A percentile compares a stretch with the other conserved stretches of the same genome.
Conservation (phyloP, 1,139 yeast species). For the Kazachstania sp. region DNA sequence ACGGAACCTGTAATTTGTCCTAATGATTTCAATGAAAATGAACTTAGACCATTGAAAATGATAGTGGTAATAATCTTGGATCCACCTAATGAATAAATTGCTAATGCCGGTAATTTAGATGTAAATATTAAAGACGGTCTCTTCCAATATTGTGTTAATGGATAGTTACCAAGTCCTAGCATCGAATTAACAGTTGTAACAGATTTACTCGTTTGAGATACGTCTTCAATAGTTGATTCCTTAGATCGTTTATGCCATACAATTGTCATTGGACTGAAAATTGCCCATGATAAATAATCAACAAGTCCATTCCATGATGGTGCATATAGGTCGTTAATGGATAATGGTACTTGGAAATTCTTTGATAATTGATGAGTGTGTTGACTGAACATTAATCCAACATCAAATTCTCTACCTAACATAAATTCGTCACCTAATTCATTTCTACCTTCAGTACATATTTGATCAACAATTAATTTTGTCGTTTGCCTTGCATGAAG, state of each 20-base stretch:
- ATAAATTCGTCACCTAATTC: constrained; percentile 52
- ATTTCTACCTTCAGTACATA: constrained; percentile 55
- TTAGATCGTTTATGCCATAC: neutral
- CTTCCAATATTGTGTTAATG: constrained; percentile 24
- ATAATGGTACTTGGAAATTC: constrained; percentile 50
- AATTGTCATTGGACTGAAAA: constrained; percentile 12
- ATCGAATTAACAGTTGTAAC: neutral
- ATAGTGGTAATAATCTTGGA: constrained; percentile 28
- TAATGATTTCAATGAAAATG: constrained; percentile 31
- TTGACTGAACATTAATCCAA: constrained; percentile 78
- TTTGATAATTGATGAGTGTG: constrained; percentile 56
- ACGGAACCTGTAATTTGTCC: constrained; percentile 32
- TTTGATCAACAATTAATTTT: constrained; percentile 47
- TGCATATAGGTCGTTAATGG: constrained; percentile 66
- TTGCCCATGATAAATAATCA: constrained; percentile 26
- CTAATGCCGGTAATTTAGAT: constrained; percentile 29
- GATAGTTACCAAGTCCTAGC: constrained; percentile 20
- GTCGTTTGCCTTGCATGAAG: constrained; percentile 57
- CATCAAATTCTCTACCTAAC: constrained; percentile 60
- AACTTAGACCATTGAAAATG: constrained; percentile 29
- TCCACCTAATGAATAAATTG: constrained; percentile 32
- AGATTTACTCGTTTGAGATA: neutral
- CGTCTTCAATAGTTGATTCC: neutral
- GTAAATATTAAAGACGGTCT: constrained; percentile 31
- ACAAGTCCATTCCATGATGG: constrained; percentile 55